Evolutionary conservation across 305 asterid species (phyloP), one percentile per base, ranked within the genome.

Genomic region (Solanum hybrid): DNA sequence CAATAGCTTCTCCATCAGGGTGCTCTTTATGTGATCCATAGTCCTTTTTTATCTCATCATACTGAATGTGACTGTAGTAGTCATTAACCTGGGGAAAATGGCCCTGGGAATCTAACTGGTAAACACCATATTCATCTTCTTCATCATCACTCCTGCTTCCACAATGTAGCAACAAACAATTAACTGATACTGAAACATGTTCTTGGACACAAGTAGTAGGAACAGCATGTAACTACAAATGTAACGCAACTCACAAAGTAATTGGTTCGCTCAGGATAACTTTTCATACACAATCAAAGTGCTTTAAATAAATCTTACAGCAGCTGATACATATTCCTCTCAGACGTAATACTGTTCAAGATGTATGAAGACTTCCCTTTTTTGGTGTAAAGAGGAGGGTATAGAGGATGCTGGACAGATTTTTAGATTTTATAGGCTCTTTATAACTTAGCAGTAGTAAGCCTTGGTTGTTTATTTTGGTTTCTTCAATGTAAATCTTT

Each of bases 131-230:
- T 90, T 93, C 98, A 57, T 95, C 98, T 22, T 96, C 98, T 76
- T 96, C 97, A 7, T 94, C 95, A 89, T 94, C 98, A 92, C 95
- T 93, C 98, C 99, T 97, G 96, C 91, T 91, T 82, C 90, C 86
- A 86, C 45, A 91, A 93, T 80, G 78, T 33, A 88, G 68, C 34
- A 33, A 61, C 41, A 76, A 51, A 79, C 61, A 72, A 17, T 72
- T 39, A 79, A 37, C 68, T 70, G 89, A 51, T 68, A 83, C 38
- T 17, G 75, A 45, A 45, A 45, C 26, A n/a, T 83, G 39, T 45
- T 45, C 37, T 51, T 83, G 75, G 39, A 83, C 39, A 29, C 27
- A 32, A 45, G 75, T 83, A 83, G 88, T 17, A 32, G 88, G 75
- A 45, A 83, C 72, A 45, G 38, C 88, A 51, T 32, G 29, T 51